Base-by-base conservation (phyloP, 805 yeast genomes). In the Ogataea naganishii region DNA sequence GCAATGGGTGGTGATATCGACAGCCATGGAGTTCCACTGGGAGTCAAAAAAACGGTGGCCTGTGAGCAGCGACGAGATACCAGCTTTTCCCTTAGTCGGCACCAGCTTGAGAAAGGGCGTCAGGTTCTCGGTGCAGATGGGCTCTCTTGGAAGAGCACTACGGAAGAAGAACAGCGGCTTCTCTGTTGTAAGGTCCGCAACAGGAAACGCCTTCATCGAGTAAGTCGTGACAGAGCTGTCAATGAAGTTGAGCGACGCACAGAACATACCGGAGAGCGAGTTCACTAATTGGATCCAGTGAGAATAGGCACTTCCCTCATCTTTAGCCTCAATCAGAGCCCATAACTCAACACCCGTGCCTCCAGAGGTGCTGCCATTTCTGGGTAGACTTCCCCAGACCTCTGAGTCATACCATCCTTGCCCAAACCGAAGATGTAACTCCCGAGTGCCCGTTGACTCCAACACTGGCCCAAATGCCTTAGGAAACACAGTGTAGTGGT, bases 361-460 rank as follows among this genome's bases (percentile, higher is more conserved):
- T 18, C 98, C 98, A 30, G 86, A 67, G 33, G 58, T 58, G 9
- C 53, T 47, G 1, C 98, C 98, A 39, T 73, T 58, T 26, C 60
- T 56, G 0, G 96, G 96, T 23, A 84, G 62, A 26, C 64, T 58
- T 1, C 97, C 97, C 94, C 95, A 92, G 6, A 66, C 60, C 35
- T 80, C 83, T 1, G 88, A 61, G 47, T 92, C 95, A 89, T 96
- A 92, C 76, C 86, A 81, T 0, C 98, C 98, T 53, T 84, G 94
- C 2, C 94, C 72, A 49, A 92, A 92, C 32, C 96, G 60, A 36
- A 92, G 58, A 51, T 84, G 95, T 26, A 92, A 60, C 44, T 83
- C 88, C 32, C 81, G 64, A 0, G 94, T 69, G 35, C 69, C 64
- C 3, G 94, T 70, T 9, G 66, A 55, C 24, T 70, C 73, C 10